Base-by-base conservation (phyloP, 805 yeast genomes). In the Myxozyma nipponensis region DNA sequence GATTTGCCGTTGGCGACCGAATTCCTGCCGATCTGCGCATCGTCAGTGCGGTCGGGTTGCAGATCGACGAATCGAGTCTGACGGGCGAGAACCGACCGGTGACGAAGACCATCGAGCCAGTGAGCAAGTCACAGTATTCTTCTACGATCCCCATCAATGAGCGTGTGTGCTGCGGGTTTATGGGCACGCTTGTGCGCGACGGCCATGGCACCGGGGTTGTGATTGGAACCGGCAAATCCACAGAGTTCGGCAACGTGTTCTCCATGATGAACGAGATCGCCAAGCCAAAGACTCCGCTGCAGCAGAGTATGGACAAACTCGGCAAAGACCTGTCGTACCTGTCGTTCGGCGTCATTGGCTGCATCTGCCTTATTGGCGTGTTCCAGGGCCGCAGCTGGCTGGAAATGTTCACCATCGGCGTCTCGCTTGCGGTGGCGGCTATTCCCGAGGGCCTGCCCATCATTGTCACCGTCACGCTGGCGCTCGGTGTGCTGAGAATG, bases 371-470 rank as follows among this genome's bases (percentile, higher is more conserved):
- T 21, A 76, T 93, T 59, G 99, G 98, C 51, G 76, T 93, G 19
- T 51, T 87, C 42, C 96, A 93, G 71, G 98, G 98, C 43, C 84
- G 95, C 56, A 77, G 86, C 7, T 90, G 97, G 96, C 76, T 93
- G 50, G 98, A 93, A 57, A 93, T 95, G 97, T 91, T 93, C 71
- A 96, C 91, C 68, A 89, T 93, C 51, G 87, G 96, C 1, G 99
- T 93, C 7, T 89, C 97, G 1, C 75, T 93, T 56, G 99, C 98
- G 2, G 99, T 93, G 18, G 99, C 99, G 44, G 98, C 98, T 2
- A 93, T 93, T 61, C 99, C 99, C 3, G 99, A 93, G 69, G 99
- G 99, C 47, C 77, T 93, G 59, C 98, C 99, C 0, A 93, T 93
- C 62, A 93, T 93, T 66, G 98, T 93, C 37, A 91, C 99, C 4